Evolutionary conservation across 139 green algal genomes (phyloP).

Genomic region (Chlorella sp.): DNA sequence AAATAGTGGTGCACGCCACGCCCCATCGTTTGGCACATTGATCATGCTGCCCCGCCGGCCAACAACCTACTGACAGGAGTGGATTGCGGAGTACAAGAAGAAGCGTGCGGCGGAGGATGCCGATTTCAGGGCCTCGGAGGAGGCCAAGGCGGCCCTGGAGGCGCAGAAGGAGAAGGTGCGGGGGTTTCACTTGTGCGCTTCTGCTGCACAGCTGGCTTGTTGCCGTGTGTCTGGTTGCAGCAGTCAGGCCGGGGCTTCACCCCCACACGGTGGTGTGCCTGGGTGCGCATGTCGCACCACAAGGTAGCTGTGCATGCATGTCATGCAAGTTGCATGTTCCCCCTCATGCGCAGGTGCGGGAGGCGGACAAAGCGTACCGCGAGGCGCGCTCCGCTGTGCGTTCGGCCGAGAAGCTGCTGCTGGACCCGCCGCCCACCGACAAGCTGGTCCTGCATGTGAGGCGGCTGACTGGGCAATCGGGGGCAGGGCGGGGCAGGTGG

Average conservation of each 20-base stretch:
- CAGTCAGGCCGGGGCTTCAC: too few relatives aligned
- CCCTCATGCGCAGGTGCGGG: background rate
- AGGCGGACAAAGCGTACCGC: background rate
- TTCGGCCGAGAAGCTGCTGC: slow-evolving; percentile 32
- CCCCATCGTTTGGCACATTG: too few relatives aligned
- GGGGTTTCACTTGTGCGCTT: too few relatives aligned
- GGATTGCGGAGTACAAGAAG: slow-evolving; percentile 30
- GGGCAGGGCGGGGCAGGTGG: too few relatives aligned
- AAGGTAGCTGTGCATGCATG: too few relatives aligned
- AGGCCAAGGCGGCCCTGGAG: slow-evolving; percentile 40
- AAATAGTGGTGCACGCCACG: too few relatives aligned
- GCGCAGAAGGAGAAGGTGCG: slow-evolving; percentile 15
- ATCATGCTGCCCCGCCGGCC: too few relatives aligned
- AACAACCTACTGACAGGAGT: slow-evolving; percentile 41
- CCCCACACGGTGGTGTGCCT: too few relatives aligned
- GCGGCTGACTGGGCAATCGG: too few relatives aligned
- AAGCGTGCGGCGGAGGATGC: slow-evolving; percentile 38
- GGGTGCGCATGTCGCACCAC: too few relatives aligned
- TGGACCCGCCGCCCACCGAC: slow-evolving; percentile 42
- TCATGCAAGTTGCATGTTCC: background rate
- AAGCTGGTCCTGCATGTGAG: slow-evolving; percentile 20
- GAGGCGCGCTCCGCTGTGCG: slow-evolving; percentile 2
- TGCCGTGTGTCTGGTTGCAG: too few relatives aligned
- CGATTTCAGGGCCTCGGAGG: slow-evolving; percentile 21
- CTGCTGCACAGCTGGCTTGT: too few relatives aligned